Base-by-base conservation (phyloP, 139 green algal species). In the Closterium sp. region DNA sequence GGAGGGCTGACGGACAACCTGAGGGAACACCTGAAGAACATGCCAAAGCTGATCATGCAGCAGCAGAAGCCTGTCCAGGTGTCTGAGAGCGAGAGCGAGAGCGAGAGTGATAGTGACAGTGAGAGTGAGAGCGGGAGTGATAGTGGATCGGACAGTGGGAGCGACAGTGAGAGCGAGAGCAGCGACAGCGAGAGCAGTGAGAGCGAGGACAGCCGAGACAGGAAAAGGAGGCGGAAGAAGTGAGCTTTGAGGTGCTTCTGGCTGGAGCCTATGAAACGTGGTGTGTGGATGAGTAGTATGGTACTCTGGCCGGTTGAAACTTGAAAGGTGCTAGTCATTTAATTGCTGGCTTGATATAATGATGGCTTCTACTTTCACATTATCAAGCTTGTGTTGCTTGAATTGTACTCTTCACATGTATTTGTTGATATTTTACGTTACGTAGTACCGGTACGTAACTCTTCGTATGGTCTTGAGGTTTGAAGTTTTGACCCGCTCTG, bases 1-100 rank as follows among this genome's bases (percentile, higher is more conserved):
- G 98, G 98, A 30, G 97, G 97, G 66, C 94, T 99, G 25, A 99
- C 98, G 2, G 97, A 99, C 92, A 88, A 90, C 84, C 96, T 98
- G 96, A 97, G 98, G 69, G 97, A 97, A 86, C 34, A 96, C 85
- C 94, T 98, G 23, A 97, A 97, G 84, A 93, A 96, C 66, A 94
- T 96, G 86, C 94, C 95, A 0, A 93, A 93, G 84, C 91, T 94
- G 2, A 94, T 94, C 84, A 94, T 94, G 94, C 90, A 95, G 87
- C 90, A 95, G 92, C 64, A 95, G 89, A 92, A 92, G 83, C 91
- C 87, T 66, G 38, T 66, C 19, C 38, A 85, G n/a, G 76, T 85
- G 76, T 32, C 76, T 12, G 81, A 33, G 36, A 90, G 84, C 33
- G 43, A 85, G 23, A 85, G 84, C 34, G 64, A 84, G 23, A 76